Percentiles rank a stretch among this genome's conserved stretches.
Evolutionary conservation across 176 grass and related monocot genomes (phyloP).

Genomic region (Phyllostachys edulis): DNA sequence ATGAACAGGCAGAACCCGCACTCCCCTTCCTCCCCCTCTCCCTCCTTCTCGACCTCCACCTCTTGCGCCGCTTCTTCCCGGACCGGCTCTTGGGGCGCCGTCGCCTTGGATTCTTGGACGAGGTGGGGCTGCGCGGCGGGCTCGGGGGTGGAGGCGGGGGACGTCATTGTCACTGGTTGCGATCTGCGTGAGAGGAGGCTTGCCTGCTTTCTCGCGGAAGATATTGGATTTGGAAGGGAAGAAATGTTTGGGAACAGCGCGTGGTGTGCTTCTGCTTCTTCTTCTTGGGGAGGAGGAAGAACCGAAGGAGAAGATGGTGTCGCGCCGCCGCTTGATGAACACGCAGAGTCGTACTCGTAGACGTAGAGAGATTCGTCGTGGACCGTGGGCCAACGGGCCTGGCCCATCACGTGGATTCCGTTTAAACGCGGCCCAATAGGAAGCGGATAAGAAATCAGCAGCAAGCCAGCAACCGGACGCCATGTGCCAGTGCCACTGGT

Average conservation of each 20-base stretch:
- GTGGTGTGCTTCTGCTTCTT: not conserved
- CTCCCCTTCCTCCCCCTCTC: slow-evolving; percentile 62
- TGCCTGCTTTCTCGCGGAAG: not conserved
- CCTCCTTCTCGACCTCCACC: not conserved
- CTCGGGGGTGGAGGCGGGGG: not conserved
- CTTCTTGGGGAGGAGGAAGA: slow-evolving; percentile 27
- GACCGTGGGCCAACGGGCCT: not conserved
- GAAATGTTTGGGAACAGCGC: not conserved
- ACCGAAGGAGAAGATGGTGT: not conserved
- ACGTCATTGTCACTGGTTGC: not conserved
- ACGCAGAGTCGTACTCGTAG: not conserved
- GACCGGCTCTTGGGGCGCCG: not conserved
- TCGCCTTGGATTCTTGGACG: not conserved
- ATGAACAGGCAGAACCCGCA: slow-evolving; percentile 95
- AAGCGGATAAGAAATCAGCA: slow-evolving; percentile 39
- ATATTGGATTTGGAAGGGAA: not conserved
- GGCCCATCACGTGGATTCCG: not conserved
- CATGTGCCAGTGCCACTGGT: not conserved
- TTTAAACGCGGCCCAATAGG: not conserved
- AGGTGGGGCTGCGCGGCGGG: not conserved
- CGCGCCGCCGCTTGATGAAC: not conserved
- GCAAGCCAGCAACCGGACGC: not conserved
- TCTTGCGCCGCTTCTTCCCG: not conserved
- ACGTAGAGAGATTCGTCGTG: not conserved
- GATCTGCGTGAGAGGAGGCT: not conserved